These are phyloP conservation scores for Ophiocordyceps polyrhachis-furcata DNA, from an alignment of 2,329 filamentous ascomycete species.

Conservation along the genomic window DNA sequence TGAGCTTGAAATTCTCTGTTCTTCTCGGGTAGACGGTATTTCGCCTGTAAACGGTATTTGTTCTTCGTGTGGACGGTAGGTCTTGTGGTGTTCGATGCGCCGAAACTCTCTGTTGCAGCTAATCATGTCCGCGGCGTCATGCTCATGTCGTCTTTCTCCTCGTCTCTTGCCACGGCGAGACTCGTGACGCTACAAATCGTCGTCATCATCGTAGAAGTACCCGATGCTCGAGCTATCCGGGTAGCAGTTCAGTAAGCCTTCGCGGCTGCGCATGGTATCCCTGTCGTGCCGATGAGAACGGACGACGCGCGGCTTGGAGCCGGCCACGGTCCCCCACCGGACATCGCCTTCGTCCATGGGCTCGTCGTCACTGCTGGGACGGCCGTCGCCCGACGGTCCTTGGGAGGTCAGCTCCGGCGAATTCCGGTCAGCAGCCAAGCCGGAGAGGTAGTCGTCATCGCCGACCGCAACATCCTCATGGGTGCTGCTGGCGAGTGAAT, in stretches of 20 bases:
- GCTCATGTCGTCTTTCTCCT: background rate
- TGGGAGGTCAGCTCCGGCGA: constrained; percentile 11
- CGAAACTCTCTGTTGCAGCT: background rate
- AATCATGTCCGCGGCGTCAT: background rate
- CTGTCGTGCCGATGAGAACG: constrained; percentile 28
- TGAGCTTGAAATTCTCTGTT: background rate
- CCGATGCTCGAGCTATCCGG: constrained; percentile 9
- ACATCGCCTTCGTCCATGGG: constrained; percentile 21
- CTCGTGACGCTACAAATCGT: constrained; percentile 5
- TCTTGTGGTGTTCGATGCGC: background rate
- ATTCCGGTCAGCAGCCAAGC: constrained; percentile 13
- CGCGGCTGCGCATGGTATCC: constrained; percentile 30
- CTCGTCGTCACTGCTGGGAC: constrained; percentile 39
- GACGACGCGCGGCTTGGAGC: constrained; percentile 35
- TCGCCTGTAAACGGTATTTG: background rate
- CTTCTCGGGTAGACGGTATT: background rate
- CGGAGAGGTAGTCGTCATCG: constrained; percentile 60
- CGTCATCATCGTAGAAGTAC: constrained; percentile 10
- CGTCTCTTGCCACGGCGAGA: background rate
- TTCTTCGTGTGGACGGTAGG: background rate
- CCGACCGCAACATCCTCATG: constrained; percentile 44
- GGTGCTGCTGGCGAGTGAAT: constrained; percentile 20
- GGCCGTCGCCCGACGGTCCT: constrained; percentile 30
- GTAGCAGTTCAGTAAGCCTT: constrained; percentile 28
- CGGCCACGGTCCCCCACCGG: constrained; percentile 30